Base-by-base conservation (phyloP, 1,284 basidiomycete species). In the Ustilago crameri region DNA sequence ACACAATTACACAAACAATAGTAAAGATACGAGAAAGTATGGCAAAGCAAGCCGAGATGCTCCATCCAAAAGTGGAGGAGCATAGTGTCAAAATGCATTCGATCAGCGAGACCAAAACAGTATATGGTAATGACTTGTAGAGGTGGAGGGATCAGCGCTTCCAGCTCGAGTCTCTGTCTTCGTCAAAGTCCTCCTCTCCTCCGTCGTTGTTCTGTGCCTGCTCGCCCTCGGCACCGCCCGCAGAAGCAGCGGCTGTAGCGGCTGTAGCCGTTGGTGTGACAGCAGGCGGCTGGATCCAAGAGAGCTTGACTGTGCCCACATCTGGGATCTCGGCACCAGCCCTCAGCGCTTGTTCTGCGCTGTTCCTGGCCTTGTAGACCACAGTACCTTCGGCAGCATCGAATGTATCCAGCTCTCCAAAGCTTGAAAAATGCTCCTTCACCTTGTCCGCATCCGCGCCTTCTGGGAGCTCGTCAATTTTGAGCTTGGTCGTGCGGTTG, bases 401-500 rank as follows among this genome's bases (percentile, higher is more conserved):
- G 24, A 82, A 55, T 10, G 67, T 50, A 9, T 75, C 54, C 2
- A 74, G 30, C 47, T 78, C 74, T 49, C 80, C 80, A 49, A 80
- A 81, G 2, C 14, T 41, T 5, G 50, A 37, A 50, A 91, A 95
- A 90, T 92, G 95, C 69, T 91, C 89, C 66, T 88, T 88, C 52
- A 93, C 86, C 23, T 88, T 87, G 51, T 85, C 86, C 35, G 88
- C 88, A 23, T 86, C 85, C 30, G 85, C 85, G 1, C 72, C 78
- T 2, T 66, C 42, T 1, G 85, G 78, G 0, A 88, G 88, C 37
- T 90, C 91, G 72, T 91, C 90, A 37, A 96, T 85, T 42, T 91
- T 84, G 27, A 97, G 84, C 80, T 88, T 90, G 84, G 90, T 92
- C 5, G 94, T 91, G 18, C 94, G 89, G 78, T 95, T 94, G 84